A percentile compares a stretch with the other conserved stretches of the same genome.
phyloP scores from a whole-genome alignment of 805 yeast genomes.

The Candida maltosa region DNA sequence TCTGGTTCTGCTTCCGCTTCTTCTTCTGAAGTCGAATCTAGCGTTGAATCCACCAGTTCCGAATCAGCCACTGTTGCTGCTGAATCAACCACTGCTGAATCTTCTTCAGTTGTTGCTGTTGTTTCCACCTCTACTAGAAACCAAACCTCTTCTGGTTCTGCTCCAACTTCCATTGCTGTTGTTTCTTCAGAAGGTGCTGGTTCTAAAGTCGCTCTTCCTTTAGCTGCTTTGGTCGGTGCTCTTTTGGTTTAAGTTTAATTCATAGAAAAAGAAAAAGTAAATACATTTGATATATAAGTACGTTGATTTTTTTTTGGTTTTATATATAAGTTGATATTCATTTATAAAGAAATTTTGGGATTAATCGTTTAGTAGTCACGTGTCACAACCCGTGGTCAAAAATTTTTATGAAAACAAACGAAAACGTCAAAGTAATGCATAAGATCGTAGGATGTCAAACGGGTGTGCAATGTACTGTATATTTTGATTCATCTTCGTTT shows the following conservation, averaged over 20 bases:
- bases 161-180: slow-evolving; percentile 11
- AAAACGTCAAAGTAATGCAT: no score
- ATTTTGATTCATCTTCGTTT: no score
- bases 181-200: slow-evolving; percentile 18
- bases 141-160: slow-evolving; percentile 21
- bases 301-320: no score
- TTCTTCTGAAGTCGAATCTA: slow-evolving; percentile 6
- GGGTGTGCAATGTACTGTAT: no score
- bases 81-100: slow-evolving; percentile 11
- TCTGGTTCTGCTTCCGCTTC: slow-evolving; percentile 7
- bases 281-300: no score
- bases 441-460: no score
- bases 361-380: no score
- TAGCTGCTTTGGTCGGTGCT: slow-evolving; percentile 40
- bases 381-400: no score
- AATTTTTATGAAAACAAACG: no score
- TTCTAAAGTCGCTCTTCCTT: slow-evolving; percentile 22
- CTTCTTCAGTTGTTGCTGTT: slow-evolving; percentile 15
- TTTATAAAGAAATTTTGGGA: no score
- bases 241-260: slow-evolving; percentile 26
- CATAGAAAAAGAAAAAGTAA: no score
- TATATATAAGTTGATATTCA: no score
- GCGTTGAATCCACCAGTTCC: slow-evolving; percentile 6
- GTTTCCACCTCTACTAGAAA: slow-evolving; percentile 17
- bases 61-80: slow-evolving; percentile 8